Percentiles rank a stretch among this genome's conserved stretches.
These are phyloP conservation scores for Aspergillus sp. DNA, from an alignment of 2,329 filamentous ascomycete species.

Conservation along the genomic window DNA sequence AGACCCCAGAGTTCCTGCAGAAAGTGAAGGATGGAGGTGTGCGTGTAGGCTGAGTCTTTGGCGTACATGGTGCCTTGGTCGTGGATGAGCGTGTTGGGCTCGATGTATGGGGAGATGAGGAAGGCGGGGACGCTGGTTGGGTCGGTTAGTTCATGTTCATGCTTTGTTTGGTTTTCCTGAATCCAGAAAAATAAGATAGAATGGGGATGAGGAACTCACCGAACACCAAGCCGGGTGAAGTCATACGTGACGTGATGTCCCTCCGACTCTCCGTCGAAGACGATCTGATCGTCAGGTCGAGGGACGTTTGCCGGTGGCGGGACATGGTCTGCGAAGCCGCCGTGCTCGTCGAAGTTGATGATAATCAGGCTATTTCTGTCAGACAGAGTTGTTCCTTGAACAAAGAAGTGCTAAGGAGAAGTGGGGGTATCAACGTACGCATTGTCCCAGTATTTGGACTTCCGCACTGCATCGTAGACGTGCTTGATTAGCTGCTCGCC, in stretches of 20 bases:
- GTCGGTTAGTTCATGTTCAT: neutral
- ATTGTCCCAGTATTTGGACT: conserved; percentile 41
- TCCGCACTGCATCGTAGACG: conserved; percentile 43
- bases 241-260: conserved; percentile 36
- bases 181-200: too few species aligned
- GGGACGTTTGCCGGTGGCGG: conserved; percentile 39
- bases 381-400: neutral
- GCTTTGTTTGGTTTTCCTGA: too few species aligned
- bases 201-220: conserved; percentile 16
- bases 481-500: conserved; percentile 43
- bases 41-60: conserved; percentile 39
- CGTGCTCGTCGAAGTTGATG: conserved; percentile 44
- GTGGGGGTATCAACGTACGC: conserved; percentile 17
- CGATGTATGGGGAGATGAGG: conserved; percentile 36
- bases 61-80: conserved; percentile 39
- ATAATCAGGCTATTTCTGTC: conserved; percentile 31
- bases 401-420: too few species aligned
- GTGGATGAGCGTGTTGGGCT: conserved; percentile 37
- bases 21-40: conserved; percentile 42
- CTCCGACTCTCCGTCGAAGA: conserved; percentile 30
- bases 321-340: conserved; percentile 44
- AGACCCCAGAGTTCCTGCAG: conserved; percentile 42
- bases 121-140: conserved; percentile 36
- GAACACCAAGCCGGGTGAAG: conserved; percentile 41
- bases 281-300: conserved; percentile 32